phyloP scores from a whole-genome alignment of 2,329 filamentous ascomycete genomes.

The Pseudogymnoascus sp. region DNA sequence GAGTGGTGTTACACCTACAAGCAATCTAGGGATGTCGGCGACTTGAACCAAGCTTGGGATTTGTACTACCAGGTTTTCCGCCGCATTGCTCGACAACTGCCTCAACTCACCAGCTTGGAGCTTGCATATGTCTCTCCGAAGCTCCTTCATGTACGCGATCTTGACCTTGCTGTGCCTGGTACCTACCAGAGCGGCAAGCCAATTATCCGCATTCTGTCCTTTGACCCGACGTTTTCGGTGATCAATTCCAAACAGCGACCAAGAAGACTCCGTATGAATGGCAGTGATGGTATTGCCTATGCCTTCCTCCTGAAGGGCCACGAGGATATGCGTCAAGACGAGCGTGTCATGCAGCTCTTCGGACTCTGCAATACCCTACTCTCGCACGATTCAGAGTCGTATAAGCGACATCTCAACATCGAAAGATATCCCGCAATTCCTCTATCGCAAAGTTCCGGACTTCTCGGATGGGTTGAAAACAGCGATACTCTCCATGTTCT shows the following conservation, averaged over 20 bases:
- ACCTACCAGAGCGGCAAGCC: constrained; percentile 75
- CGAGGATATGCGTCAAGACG: constrained; percentile 97
- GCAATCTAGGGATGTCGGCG: constrained; percentile 78
- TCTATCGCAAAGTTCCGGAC: constrained; percentile 88
- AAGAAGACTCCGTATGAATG: constrained; percentile 76
- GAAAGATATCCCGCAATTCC: constrained; percentile 96
- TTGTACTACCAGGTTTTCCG: constrained; percentile 98
- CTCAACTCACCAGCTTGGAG: constrained; percentile 86
- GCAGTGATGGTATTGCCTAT: constrained; percentile 81
- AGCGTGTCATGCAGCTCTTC: constrained; percentile 99
- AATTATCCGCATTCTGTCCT: constrained; percentile 77
- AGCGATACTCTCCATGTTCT: constrained; percentile 95
- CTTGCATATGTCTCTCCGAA: constrained; percentile 95
- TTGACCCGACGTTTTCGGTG: constrained; percentile 82
- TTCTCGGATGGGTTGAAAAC: constrained; percentile 94
- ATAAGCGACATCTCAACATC: constrained; percentile 94
- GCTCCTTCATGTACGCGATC: constrained; percentile 72
- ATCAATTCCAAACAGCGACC: constrained; percentile 97
- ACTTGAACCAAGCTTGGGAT: constrained; percentile 98
- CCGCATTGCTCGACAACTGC: constrained; percentile 85
- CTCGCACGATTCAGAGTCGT: constrained; percentile 86
- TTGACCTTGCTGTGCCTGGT: constrained; percentile 92
- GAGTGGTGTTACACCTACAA: constrained; percentile 95
- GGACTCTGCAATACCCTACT: constrained; percentile 94
- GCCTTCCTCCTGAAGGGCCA: constrained; percentile 95